phyloP scores from a whole-genome alignment of 2,329 filamentous ascomycete species.

The Sclerotinia nivalis region DNA sequence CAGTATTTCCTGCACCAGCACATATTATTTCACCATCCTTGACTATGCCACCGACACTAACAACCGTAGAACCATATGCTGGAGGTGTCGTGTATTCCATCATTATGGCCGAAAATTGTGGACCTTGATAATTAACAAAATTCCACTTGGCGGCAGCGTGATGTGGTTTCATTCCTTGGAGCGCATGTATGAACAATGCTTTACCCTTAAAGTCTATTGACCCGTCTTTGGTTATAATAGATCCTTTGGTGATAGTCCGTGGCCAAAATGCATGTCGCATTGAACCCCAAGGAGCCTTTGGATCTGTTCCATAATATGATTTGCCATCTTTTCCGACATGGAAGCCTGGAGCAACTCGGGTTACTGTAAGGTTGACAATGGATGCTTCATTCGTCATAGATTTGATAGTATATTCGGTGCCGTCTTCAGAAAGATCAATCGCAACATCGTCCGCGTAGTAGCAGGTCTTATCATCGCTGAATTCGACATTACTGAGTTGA shows the following conservation, averaged over 20 bases:
- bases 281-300: conserved; percentile 80
- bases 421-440: conserved; percentile 82
- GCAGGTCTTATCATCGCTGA: conserved; percentile 77
- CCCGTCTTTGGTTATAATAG: conserved; percentile 78
- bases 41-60: conserved; percentile 79
- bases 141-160: conserved; percentile 93
- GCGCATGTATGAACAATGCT: conserved; percentile 77
- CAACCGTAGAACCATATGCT: conserved; percentile 83
- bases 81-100: conserved; percentile 96
- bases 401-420: conserved; percentile 82
- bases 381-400: conserved; percentile 78
- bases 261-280: conserved; percentile 97
- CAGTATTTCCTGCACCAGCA: conserved; percentile 65
- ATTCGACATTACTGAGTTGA: conserved; percentile 74
- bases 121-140: conserved; percentile 87
- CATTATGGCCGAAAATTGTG: conserved; percentile 81
- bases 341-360: conserved; percentile 75
- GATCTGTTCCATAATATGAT: conserved; percentile 83
- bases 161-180: conserved; percentile 99
- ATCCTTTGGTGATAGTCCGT: conserved; percentile 77
- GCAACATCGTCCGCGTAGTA: conserved; percentile 88
- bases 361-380: conserved; percentile 84
- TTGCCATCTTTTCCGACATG: conserved; percentile 82
- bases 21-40: conserved; percentile 79
- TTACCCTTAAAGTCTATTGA: conserved; percentile 79